These are phyloP conservation scores for Solanum chiquidenum DNA, from an alignment of 257 asterid species.

Conservation along the genomic window DNA sequence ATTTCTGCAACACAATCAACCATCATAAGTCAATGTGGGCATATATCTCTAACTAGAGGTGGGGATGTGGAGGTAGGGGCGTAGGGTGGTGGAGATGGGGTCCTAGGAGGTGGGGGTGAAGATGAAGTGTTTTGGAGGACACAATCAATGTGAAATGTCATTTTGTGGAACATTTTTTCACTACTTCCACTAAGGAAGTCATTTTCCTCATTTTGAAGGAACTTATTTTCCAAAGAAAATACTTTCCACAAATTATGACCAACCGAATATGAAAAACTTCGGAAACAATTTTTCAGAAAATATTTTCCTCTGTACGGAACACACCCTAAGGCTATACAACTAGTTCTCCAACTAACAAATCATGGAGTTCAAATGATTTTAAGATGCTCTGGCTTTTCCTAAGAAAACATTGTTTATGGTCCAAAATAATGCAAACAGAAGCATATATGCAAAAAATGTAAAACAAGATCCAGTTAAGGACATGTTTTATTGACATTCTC, in stretches of 20 bases:
- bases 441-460: background rate
- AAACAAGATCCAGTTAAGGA: background rate
- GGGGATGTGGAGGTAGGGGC: no score
- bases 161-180: background rate
- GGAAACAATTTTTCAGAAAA: background rate
- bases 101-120: background rate
- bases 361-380: background rate
- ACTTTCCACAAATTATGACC: background rate
- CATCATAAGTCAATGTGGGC: background rate
- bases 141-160: background rate
- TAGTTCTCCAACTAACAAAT: background rate
- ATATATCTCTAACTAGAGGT: background rate
- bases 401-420: background rate
- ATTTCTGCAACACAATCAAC: conserved; percentile 43
- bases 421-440: background rate
- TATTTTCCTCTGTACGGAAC: background rate
- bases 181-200: background rate
- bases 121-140: background rate
- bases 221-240: background rate
- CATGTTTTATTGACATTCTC: background rate
- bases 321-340: background rate
- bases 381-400: background rate
- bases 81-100: background rate
- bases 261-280: background rate
- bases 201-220: background rate